phyloP scores from a whole-genome alignment of 2,329 filamentous ascomycete species.

The Xylariales sp. region DNA sequence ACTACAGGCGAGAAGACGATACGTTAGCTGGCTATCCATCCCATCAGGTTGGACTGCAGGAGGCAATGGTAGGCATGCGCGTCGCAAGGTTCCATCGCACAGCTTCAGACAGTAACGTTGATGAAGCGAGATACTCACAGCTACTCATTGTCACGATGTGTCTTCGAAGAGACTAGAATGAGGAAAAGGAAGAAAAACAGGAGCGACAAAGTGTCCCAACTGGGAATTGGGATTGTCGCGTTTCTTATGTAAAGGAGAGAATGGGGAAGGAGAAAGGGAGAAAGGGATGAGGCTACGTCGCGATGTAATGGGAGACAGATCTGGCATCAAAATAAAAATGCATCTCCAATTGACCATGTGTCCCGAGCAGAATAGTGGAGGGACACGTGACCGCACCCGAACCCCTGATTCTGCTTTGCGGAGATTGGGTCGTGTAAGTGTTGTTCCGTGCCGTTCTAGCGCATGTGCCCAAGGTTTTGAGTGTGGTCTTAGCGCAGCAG shows the following conservation, averaged over 20 bases:
- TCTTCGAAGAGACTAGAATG: constrained; percentile 12
- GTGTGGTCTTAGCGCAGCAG: too few species aligned
- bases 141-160: constrained; percentile 29
- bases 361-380: not conserved
- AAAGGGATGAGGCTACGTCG: constrained; percentile 8
- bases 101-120: not conserved
- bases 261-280: constrained; percentile 7
- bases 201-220: constrained; percentile 11
- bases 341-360: not conserved
- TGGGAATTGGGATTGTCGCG: constrained; percentile 21
- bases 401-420: too few species aligned
- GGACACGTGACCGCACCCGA: not conserved
- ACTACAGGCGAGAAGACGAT: constrained; percentile 50
- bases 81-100: constrained; percentile 13
- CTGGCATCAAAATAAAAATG: constrained; percentile 24
- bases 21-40: constrained; percentile 12
- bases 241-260: constrained; percentile 19
- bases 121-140: constrained; percentile 25
- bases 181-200: constrained; percentile 18
- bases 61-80: constrained; percentile 1
- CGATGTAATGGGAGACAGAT: constrained; percentile 18
- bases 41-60: constrained; percentile 17
- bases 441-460: too few species aligned
- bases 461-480: too few species aligned
- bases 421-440: too few species aligned